Percentiles rank a stretch among this genome's conserved stretches.
Conservation (phyloP, 2,329 filamentous ascomycete genomes). For the Neonectria neomacrospora region DNA sequence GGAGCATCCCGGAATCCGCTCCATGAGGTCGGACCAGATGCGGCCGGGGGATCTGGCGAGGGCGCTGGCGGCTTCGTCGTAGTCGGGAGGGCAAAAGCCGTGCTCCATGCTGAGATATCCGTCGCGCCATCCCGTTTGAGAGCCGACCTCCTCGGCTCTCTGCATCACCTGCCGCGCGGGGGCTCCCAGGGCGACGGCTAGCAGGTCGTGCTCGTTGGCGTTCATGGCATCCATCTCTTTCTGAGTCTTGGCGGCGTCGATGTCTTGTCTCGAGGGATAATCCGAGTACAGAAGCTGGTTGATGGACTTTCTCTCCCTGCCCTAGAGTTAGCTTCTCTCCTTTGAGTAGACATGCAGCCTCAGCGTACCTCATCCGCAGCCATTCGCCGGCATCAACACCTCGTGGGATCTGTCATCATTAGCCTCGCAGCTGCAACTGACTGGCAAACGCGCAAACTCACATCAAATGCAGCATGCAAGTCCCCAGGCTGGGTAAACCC, state of each 20-base stretch:
- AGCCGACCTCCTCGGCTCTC: conserved; percentile 63
- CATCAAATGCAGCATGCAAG: conserved; percentile 38
- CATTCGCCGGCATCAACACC: conserved; percentile 59
- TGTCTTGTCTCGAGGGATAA: conserved; percentile 54
- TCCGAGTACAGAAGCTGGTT: conserved; percentile 60
- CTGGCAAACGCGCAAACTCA: not conserved
- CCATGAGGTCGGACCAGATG: conserved; percentile 66
- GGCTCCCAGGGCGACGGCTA: conserved; percentile 64
- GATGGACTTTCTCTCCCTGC: conserved; percentile 57
- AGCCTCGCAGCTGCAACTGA: not conserved
- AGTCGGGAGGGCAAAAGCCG: conserved; percentile 63
- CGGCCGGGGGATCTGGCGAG: conserved; percentile 58
- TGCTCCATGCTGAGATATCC: conserved; percentile 53
- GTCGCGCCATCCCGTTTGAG: conserved; percentile 63
- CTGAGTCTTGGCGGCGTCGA: conserved; percentile 49
- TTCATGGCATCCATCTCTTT: conserved; percentile 61
- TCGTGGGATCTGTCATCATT: conserved; percentile 53
- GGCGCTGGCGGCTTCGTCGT: conserved; percentile 60
- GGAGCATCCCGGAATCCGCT: conserved; percentile 64
- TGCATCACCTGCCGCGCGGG: conserved; percentile 65
- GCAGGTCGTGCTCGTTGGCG: conserved; percentile 58
- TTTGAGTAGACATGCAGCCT: not conserved
- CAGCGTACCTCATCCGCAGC: conserved; percentile 52
- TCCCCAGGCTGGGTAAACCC: conserved; percentile 33
- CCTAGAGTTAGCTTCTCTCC: not conserved